Evolutionary conservation across 495 filamentous ascomycete genomes (phyloP).

Genomic region (Durotheca rogersii): DNA sequence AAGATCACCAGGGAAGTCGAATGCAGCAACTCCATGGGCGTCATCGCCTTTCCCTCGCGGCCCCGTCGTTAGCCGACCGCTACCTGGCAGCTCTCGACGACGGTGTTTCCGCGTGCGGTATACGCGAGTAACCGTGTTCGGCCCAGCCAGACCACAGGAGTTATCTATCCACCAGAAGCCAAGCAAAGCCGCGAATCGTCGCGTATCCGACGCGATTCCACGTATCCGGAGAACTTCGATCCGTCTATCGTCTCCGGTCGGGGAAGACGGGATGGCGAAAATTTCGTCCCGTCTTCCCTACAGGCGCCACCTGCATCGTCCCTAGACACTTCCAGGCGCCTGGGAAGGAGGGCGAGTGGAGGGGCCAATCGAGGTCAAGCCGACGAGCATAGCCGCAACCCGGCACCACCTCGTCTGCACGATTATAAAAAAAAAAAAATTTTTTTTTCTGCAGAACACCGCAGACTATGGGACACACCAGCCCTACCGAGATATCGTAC

Average conservation of each 20-base stretch:
- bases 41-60: not conserved
- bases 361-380: slow-evolving; percentile 35
- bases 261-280: slow-evolving; percentile 10
- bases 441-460: slow-evolving; percentile 20
- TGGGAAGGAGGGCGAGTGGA: slow-evolving; percentile 27
- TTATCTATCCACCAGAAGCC: slow-evolving; percentile 16
- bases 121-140: too few relatives aligned
- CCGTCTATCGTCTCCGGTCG: too few relatives aligned
- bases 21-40: too few relatives aligned
- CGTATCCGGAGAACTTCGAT: not conserved
- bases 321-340: slow-evolving; percentile 28
- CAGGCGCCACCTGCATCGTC: slow-evolving; percentile 30
- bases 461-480: slow-evolving; percentile 17
- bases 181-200: not conserved
- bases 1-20: too few relatives aligned
- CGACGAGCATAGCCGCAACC: slow-evolving; percentile 33
- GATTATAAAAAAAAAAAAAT: slow-evolving; percentile 7
- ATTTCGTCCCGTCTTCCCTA: slow-evolving; percentile 22
- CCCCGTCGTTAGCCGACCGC: not conserved
- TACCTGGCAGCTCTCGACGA: slow-evolving; percentile 2
- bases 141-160: too few relatives aligned
- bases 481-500: slow-evolving; percentile 31
- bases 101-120: slow-evolving; percentile 14
- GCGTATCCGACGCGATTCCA: not conserved
- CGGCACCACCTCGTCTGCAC: slow-evolving; percentile 12